phyloP scores from a whole-genome alignment of 768 basidiomycete genomes.

The Dendrothele bispora region DNA sequence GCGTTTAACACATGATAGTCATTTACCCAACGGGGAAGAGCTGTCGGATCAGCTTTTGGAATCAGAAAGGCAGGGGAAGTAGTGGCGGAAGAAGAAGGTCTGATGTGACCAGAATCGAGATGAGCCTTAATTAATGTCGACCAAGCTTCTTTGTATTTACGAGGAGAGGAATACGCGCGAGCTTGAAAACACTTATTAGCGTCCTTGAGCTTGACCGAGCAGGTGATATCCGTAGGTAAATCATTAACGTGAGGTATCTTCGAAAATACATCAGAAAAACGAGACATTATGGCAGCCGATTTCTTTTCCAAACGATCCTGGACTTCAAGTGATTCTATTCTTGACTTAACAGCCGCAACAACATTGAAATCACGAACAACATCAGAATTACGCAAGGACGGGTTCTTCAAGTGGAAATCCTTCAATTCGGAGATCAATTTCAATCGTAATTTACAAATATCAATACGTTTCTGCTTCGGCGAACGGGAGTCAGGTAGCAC shows the following conservation, averaged over 20 bases:
- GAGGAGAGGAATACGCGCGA: conserved; percentile 22
- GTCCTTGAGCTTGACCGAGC: conserved; percentile 19
- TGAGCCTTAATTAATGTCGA: conserved; percentile 25
- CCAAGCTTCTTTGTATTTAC: conserved; percentile 31
- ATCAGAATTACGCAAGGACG: background rate
- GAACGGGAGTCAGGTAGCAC: background rate
- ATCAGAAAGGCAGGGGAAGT: conserved; percentile 32
- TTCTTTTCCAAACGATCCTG: background rate
- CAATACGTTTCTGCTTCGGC: background rate
- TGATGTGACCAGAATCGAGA: conserved; percentile 24
- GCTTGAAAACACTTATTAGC: conserved; percentile 15
- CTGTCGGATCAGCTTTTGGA: conserved; percentile 25
- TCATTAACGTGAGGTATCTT: conserved; percentile 17
- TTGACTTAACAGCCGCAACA: background rate
- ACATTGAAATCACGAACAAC: background rate
- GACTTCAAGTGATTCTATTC: background rate
- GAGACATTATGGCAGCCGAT: background rate
- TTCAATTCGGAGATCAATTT: background rate
- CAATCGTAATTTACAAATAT: background rate
- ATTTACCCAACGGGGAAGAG: conserved; percentile 22
- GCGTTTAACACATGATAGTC: conserved; percentile 24
- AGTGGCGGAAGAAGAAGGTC: conserved; percentile 18
- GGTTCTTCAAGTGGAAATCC: background rate
- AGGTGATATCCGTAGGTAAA: conserved; percentile 19
- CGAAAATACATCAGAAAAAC: conserved; percentile 18